Conservation (phyloP, 345 rosid genomes). For the Euphorbia pulcherrima region DNA sequence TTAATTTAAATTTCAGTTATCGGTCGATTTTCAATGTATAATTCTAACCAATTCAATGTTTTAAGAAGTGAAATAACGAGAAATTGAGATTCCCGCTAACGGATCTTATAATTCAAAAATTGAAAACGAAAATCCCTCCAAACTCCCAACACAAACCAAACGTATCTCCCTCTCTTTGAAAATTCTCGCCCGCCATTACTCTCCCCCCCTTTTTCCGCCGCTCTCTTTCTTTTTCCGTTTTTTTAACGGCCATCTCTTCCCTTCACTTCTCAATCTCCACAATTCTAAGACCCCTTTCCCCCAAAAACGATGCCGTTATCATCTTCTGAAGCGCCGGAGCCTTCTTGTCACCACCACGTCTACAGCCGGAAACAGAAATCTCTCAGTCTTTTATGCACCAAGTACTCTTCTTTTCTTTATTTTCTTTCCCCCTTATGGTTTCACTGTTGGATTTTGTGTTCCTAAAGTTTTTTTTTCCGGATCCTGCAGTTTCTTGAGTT, state of each 20-base stretch:
- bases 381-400: constrained; percentile 83
- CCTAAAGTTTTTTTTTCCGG: background rate
- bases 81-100: constrained; percentile 34
- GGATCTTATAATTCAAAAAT: constrained; percentile 15
- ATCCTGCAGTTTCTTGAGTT: constrained; percentile 54
- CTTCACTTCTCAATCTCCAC: background rate
- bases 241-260: constrained; percentile 20
- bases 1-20: no score
- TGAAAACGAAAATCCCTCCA: constrained; percentile 10
- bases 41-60: no score
- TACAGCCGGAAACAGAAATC: constrained; percentile 89
- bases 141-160: background rate
- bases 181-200: constrained; percentile 15
- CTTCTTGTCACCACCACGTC: constrained; percentile 45
- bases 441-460: background rate
- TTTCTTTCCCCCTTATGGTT: background rate
- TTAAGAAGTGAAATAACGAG: no score
- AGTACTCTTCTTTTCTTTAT: constrained; percentile 33
- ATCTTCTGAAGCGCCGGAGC: constrained; percentile 33
- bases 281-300: constrained; percentile 18
- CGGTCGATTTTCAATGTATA: no score
- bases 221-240: background rate
- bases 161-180: constrained; percentile 22
- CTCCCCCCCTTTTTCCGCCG: background rate
- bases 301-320: constrained; percentile 23